phyloP scores from a whole-genome alignment of 2,329 filamentous ascomycete species.

The Epichloe glyceriae region DNA sequence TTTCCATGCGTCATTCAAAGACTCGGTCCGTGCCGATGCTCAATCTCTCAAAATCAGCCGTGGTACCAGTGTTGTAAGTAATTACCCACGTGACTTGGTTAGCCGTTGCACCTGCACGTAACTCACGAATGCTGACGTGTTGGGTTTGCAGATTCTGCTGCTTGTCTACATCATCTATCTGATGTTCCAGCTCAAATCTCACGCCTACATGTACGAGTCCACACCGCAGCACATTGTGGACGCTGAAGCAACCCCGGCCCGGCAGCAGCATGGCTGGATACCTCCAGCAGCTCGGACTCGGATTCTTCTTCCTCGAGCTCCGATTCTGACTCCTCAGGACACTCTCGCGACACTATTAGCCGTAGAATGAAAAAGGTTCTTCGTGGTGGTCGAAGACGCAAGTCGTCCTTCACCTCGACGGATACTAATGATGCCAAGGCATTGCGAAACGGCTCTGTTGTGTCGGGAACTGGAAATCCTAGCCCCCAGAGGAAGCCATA shows the following conservation, averaged over 20 bases:
- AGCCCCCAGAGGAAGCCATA: constrained; percentile 23
- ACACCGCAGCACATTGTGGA: constrained; percentile 89
- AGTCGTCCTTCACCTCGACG: constrained; percentile 61
- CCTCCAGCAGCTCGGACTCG: constrained; percentile 43
- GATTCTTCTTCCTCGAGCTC: constrained; percentile 47
- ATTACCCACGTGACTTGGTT: constrained; percentile 9
- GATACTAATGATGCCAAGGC: constrained; percentile 32
- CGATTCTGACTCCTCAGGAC: constrained; percentile 53
- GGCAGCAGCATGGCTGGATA: constrained; percentile 68
- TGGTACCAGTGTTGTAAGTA: constrained; percentile 69
- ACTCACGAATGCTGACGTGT: background rate
- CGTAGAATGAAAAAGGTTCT: constrained; percentile 67
- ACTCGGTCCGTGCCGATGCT: constrained; percentile 47
- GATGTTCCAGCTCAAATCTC: constrained; percentile 82
- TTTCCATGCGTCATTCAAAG: constrained; percentile 76
- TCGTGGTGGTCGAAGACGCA: constrained; percentile 56
- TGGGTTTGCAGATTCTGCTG: constrained; percentile 46
- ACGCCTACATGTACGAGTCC: constrained; percentile 83
- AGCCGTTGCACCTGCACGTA: background rate
- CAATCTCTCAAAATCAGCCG: constrained; percentile 75
- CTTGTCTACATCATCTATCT: constrained; percentile 76
- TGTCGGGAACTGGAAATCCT: constrained; percentile 18
- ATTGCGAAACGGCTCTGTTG: constrained; percentile 29
- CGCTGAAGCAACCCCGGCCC: constrained; percentile 82
- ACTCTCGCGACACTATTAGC: constrained; percentile 49